Evolutionary conservation across 108 stramenopile genomes (phyloP).

Genomic region (Cyclostephanos invisitatus): DNA sequence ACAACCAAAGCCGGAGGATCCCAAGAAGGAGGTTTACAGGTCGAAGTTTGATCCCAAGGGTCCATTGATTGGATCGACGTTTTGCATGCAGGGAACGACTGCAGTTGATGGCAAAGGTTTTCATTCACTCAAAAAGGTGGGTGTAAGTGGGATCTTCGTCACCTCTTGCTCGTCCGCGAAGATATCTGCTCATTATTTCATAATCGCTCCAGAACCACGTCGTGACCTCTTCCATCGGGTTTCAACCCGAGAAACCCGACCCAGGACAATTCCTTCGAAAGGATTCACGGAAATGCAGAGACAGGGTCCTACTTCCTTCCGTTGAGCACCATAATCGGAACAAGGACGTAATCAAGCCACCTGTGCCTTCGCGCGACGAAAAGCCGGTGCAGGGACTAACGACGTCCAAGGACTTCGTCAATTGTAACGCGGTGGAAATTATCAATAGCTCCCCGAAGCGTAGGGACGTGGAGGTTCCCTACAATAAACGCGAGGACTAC

Average conservation of each 20-base stretch:
- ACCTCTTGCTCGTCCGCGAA: not conserved
- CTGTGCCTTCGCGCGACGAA: conserved; percentile 53
- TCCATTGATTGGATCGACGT: conserved; percentile 61
- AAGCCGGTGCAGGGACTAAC: conserved; percentile 54
- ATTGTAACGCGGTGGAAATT: conserved; percentile 76
- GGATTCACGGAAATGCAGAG: conserved; percentile 35
- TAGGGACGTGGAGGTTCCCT: conserved; percentile 43
- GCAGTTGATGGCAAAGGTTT: conserved; percentile 55
- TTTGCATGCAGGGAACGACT: conserved; percentile 59
- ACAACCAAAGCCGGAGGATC: conserved; percentile 34
- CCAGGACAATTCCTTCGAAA: conserved; percentile 57
- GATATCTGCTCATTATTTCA: not conserved
- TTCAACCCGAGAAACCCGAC: conserved; percentile 29
- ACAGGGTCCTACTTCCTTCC: conserved; percentile 9
- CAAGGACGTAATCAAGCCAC: conserved; percentile 51
- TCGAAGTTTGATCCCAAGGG: conserved; percentile 59
- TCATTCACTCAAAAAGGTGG: conserved; percentile 50
- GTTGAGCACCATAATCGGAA: conserved; percentile 25
- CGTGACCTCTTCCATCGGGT: conserved; percentile 47
- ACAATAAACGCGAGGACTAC: conserved; percentile 71
- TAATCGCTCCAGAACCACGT: conserved; percentile 42
- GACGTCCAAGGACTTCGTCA: conserved; percentile 74
- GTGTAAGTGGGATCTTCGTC: conserved; percentile 6
- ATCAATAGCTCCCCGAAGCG: conserved; percentile 62
- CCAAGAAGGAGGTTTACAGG: conserved; percentile 60